Evolutionary conservation across 1,284 basidiomycete species (phyloP).

Genomic region (Xerocomus amazonicus): DNA sequence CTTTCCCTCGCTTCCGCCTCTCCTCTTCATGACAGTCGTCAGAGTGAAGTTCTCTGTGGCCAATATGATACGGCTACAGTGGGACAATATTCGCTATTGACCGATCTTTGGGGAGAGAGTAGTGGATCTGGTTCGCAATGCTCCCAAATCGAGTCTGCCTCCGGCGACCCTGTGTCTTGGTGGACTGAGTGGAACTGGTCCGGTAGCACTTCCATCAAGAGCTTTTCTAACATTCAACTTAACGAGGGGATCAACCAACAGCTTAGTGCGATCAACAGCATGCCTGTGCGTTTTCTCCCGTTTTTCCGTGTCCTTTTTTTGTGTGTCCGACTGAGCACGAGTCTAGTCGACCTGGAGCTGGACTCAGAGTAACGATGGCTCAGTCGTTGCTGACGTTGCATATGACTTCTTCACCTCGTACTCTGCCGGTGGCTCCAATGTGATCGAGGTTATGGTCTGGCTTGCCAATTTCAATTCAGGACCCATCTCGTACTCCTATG

Average conservation of each 20-base stretch:
- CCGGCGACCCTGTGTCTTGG: slow-evolving; percentile 49
- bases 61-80: slow-evolving; percentile 49
- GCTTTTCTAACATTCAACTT: slow-evolving; percentile 56
- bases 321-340: background rate
- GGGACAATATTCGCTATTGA: slow-evolving; percentile 45
- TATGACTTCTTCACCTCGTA: slow-evolving; percentile 63
- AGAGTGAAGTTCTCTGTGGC: slow-evolving; percentile 31
- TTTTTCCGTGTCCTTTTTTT: background rate
- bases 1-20: slow-evolving; percentile 19
- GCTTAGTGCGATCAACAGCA: slow-evolving; percentile 50
- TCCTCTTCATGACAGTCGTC: slow-evolving; percentile 5
- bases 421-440: slow-evolving; percentile 46
- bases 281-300: slow-evolving; percentile 42
- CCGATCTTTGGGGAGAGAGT: slow-evolving; percentile 51
- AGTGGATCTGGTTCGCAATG: slow-evolving; percentile 53
- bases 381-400: slow-evolving; percentile 50
- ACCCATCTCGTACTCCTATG: slow-evolving; percentile 52
- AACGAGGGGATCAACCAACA: slow-evolving; percentile 51
- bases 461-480: slow-evolving; percentile 55
- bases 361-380: slow-evolving; percentile 33
- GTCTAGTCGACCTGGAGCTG: slow-evolving; percentile 43
- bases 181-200: slow-evolving; percentile 53
- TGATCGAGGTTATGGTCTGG: slow-evolving; percentile 69
- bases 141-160: slow-evolving; percentile 45
- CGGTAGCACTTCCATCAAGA: slow-evolving; percentile 54